Percentiles rank a stretch among this genome's conserved stretches.
These are phyloP conservation scores for Sarocladium oryzae DNA, from an alignment of 2,329 filamentous ascomycete genomes.

Conservation along the genomic window DNA sequence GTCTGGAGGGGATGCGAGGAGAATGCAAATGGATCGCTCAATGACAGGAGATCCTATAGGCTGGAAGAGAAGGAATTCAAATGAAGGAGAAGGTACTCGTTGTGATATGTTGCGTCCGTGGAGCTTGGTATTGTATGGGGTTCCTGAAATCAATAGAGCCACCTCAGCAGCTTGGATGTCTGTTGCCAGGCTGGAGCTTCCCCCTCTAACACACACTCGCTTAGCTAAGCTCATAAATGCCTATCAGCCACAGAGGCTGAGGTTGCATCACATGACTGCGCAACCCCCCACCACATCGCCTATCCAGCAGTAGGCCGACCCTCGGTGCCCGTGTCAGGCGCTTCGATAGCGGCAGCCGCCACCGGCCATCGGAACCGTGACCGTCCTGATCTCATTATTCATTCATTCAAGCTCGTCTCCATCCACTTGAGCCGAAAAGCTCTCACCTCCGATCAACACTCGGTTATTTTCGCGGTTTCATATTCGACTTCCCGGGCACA, in stretches of 20 bases:
- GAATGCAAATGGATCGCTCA: neutral
- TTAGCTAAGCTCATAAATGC: neutral
- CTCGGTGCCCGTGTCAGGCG: constrained; percentile 4
- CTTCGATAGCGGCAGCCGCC: constrained; percentile 2
- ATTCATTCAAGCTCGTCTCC: neutral
- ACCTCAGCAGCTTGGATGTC: constrained; percentile 7
- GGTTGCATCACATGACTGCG: constrained; percentile 1
- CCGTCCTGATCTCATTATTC: neutral
- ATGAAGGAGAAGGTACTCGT: neutral
- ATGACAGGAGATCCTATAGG: neutral
- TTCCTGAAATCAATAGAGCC: constrained; percentile 6
- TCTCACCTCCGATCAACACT: neutral
- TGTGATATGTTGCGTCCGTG: neutral
- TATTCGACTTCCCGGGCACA: neutral
- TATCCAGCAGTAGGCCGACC: neutral
- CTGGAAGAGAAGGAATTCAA: neutral
- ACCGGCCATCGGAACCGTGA: constrained; percentile 2
- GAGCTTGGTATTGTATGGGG: constrained; percentile 1
- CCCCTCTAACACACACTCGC: neutral
- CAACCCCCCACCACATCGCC: neutral
- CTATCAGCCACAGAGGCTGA: neutral
- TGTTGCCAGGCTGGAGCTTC: constrained; percentile 6
- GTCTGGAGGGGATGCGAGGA: neutral
- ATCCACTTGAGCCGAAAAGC: neutral
- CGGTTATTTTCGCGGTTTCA: neutral